Conservation (phyloP, 768 basidiomycete species). For the Rhodotorula paludigena region DNA sequence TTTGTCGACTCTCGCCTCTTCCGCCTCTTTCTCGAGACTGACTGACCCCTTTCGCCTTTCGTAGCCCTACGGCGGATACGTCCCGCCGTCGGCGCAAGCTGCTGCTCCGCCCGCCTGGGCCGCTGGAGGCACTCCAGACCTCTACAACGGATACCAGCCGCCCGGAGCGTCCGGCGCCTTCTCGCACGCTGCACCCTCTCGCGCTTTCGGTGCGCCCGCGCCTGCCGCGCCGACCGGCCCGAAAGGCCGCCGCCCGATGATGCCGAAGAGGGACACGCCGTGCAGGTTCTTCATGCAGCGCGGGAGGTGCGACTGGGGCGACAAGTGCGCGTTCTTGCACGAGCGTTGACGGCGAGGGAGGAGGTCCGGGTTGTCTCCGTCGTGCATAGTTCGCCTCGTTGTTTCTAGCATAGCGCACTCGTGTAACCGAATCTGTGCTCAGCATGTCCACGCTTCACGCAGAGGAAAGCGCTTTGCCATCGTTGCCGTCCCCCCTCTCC, state of each 20-base stretch:
- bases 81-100: neutral
- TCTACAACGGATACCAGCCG: slow-evolving; percentile 1
- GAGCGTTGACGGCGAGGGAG: neutral
- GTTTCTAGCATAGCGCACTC: neutral
- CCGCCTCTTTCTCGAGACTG: neutral
- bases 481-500: neutral
- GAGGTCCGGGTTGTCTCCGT: no score
- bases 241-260: no score
- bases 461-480: no score
- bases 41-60: neutral
- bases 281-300: slow-evolving; percentile 10
- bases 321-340: slow-evolving; percentile 23
- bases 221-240: no score
- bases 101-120: neutral
- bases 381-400: neutral
- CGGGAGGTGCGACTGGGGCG: slow-evolving; percentile 21
- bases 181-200: no score
- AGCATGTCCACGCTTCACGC: no score
- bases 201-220: no score
- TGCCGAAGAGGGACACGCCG: neutral
- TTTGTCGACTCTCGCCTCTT: neutral
- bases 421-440: no score
- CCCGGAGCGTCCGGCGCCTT: neutral
- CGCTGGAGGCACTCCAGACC: neutral
- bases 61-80: slow-evolving; percentile 27